Evolutionary conservation across 2,329 filamentous ascomycete species (phyloP).

Genomic region (Talaromyces amestolkiae): DNA sequence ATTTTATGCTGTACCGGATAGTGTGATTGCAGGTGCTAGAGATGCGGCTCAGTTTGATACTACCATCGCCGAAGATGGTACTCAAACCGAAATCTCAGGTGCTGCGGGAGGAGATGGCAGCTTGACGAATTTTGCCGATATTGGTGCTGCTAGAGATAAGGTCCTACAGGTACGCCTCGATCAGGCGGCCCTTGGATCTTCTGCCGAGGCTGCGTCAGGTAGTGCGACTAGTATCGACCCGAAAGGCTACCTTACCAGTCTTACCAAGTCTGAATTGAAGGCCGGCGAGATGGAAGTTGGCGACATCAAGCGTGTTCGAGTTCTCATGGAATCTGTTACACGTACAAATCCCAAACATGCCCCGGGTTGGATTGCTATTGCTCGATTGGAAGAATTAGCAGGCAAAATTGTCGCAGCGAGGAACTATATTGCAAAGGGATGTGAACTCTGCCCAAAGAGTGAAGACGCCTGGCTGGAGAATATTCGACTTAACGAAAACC

Average conservation of each 20-base stretch:
- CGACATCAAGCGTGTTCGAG: constrained; percentile 89
- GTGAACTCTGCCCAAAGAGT: constrained; percentile 85
- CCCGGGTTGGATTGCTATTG: constrained; percentile 92
- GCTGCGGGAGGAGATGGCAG: constrained; percentile 68
- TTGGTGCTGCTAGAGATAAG: constrained; percentile 93
- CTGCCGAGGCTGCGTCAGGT: constrained; percentile 67
- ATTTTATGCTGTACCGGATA: constrained; percentile 96
- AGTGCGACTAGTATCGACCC: constrained; percentile 90
- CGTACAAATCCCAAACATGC: constrained; percentile 95
- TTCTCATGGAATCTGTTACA: constrained; percentile 92
- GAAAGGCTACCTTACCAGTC: constrained; percentile 90
- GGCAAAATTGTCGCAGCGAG: constrained; percentile 87
- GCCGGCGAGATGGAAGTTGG: constrained; percentile 82
- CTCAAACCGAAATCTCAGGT: constrained; percentile 46
- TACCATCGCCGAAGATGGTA: constrained; percentile 78
- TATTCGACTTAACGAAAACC: constrained; percentile 84
- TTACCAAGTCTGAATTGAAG: constrained; percentile 76
- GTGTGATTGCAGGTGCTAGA: constrained; percentile 82
- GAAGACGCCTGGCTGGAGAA: constrained; percentile 97
- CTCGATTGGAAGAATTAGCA: constrained; percentile 85
- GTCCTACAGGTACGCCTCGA: constrained; percentile 92
- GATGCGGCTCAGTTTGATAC: constrained; percentile 80
- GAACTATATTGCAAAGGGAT: constrained; percentile 83
- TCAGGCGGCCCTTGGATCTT: constrained; percentile 73
- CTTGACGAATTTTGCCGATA: constrained; percentile 97